Percentiles rank a stretch among this genome's conserved stretches.
phyloP scores from a whole-genome alignment of 2,329 filamentous ascomycete species.

The Aspergillus piperis region DNA sequence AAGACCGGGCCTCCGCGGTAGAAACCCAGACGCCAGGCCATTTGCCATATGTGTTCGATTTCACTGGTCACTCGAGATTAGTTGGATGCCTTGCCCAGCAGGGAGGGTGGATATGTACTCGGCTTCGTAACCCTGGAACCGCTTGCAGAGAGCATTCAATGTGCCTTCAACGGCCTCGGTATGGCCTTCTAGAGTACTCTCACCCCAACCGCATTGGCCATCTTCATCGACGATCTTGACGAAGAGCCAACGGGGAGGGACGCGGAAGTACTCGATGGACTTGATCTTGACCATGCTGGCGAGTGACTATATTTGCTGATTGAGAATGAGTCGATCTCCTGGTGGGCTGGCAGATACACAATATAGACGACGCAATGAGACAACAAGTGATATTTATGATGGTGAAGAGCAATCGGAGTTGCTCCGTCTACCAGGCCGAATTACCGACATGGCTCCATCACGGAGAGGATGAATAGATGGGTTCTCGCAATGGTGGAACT shows the following conservation, averaged over 20 bases:
- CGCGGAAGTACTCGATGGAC: constrained; percentile 71
- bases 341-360: neutral
- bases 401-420: constrained; percentile 10
- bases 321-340: neutral
- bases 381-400: neutral
- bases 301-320: neutral
- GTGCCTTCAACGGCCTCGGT: constrained; percentile 72
- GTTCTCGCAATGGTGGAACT: neutral
- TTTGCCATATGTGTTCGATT: constrained; percentile 80
- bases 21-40: constrained; percentile 69
- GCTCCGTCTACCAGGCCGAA: constrained; percentile 14
- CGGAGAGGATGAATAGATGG: neutral
- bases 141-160: constrained; percentile 64
- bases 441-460: constrained; percentile 7
- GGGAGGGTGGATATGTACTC: constrained; percentile 54
- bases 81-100: neutral
- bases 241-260: constrained; percentile 74
- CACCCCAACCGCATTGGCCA: constrained; percentile 70
- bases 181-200: constrained; percentile 73
- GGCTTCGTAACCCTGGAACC: constrained; percentile 68
- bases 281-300: constrained; percentile 62
- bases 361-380: neutral
- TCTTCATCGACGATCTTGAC: constrained; percentile 72
- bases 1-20: constrained; percentile 78
- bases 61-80: constrained; percentile 51